Evolutionary conservation across 2,329 filamentous ascomycete species (phyloP).

Genomic region (Fonsecaea monophora): DNA sequence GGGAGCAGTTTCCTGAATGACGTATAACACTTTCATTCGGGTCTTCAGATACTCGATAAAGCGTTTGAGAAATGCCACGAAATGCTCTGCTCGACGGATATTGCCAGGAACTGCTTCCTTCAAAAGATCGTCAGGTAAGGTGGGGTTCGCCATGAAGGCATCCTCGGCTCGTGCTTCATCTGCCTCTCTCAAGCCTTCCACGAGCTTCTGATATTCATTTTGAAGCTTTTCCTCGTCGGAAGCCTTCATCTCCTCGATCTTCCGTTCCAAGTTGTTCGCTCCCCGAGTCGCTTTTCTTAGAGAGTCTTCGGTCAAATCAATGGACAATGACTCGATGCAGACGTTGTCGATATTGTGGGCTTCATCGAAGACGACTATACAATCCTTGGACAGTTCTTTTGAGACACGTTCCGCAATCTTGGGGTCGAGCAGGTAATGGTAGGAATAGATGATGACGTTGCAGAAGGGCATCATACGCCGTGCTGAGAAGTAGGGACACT

Average conservation of each 20-base stretch:
- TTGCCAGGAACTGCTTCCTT: constrained; percentile 97
- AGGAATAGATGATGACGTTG: constrained; percentile 99
- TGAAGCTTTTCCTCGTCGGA: constrained; percentile 94
- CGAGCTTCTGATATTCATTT: constrained; percentile 92
- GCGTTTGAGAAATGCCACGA: constrained; percentile 89
- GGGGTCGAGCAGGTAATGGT: constrained; percentile 95
- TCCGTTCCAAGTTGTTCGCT: constrained; percentile 86
- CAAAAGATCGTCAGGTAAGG: constrained; percentile 87
- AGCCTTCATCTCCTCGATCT: constrained; percentile 93
- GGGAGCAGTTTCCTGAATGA: constrained; percentile 94
- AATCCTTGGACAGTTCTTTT: constrained; percentile 94
- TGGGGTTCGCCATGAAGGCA: constrained; percentile 95
- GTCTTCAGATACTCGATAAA: constrained; percentile 99
- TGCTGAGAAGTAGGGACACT: constrained; percentile 96
- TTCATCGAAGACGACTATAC: constrained; percentile 98
- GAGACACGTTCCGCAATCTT: constrained; percentile 97
- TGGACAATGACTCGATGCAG: constrained; percentile 96
- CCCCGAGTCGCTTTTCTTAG: constrained; percentile 88
- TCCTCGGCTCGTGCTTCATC: constrained; percentile 92
- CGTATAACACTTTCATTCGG: constrained; percentile 96
- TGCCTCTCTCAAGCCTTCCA: constrained; percentile 85
- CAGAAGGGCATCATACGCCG: constrained; percentile 99
- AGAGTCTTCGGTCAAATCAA: constrained; percentile 95
- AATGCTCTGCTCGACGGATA: constrained; percentile 93
- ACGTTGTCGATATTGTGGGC: constrained; percentile 99